Conservation (phyloP, 2,329 filamentous ascomycete genomes). For the Alternaria angustiovoidea region DNA sequence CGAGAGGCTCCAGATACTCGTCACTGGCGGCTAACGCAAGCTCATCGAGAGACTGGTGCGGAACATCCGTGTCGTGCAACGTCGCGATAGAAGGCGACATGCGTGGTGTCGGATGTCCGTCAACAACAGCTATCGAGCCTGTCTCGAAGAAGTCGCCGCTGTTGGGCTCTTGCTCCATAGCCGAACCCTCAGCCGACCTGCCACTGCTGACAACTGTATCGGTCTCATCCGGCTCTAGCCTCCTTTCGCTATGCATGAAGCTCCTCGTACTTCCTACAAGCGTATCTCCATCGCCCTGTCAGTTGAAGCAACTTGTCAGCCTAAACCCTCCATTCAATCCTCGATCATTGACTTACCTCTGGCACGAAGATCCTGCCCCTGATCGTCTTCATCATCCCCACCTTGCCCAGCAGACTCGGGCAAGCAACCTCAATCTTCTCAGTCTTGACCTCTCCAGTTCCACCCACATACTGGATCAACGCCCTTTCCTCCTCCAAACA, state of each 20-base stretch:
- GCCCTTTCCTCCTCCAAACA: neutral
- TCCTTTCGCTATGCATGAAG: neutral
- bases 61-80: neutral
- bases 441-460: neutral
- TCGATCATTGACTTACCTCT: neutral
- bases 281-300: neutral
- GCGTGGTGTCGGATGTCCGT: neutral
- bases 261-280: neutral
- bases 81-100: neutral
- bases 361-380: neutral
- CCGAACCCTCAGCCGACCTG: neutral
- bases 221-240: neutral
- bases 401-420: neutral
- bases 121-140: neutral
- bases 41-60: neutral
- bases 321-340: too few species aligned
- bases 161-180: neutral
- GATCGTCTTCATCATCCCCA: neutral
- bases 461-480: neutral
- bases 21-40: neutral
- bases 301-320: neutral
- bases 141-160: neutral
- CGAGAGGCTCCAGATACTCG: neutral
- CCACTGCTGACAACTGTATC: neutral
- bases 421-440: conserved; percentile 1